Percentiles rank a stretch among this genome's conserved stretches.
Conservation (phyloP, 306 rosid species). For the Alnus glutinosa region DNA sequence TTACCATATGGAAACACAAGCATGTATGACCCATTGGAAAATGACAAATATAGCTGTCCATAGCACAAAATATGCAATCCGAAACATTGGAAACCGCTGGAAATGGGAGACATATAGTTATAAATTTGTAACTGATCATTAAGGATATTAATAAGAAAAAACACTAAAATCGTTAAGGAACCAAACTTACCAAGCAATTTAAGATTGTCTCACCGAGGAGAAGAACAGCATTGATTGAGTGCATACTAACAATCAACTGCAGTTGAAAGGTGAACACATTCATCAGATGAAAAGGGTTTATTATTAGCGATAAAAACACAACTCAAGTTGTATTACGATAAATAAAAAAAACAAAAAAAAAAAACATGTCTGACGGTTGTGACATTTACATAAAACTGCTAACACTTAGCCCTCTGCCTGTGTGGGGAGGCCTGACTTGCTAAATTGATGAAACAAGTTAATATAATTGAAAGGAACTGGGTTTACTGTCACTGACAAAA, state of each 20-base stretch:
- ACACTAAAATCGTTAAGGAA: not conserved
- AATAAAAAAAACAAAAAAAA: too few relatives aligned
- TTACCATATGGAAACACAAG: slow-evolving; percentile 60
- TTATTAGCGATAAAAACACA: not conserved
- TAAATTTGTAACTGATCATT: slow-evolving; percentile 14
- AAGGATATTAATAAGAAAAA: slow-evolving; percentile 2
- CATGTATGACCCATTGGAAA: slow-evolving; percentile 84
- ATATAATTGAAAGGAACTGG: not conserved
- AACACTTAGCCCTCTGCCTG: not conserved
- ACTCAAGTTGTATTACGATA: not conserved
- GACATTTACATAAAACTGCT: not conserved
- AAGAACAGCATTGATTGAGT: slow-evolving; percentile 75
- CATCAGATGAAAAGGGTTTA: slow-evolving; percentile 13
- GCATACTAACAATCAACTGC: slow-evolving; percentile 75
- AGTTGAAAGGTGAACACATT: slow-evolving; percentile 30
- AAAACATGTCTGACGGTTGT: not conserved
- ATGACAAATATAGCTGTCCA: slow-evolving; percentile 76
- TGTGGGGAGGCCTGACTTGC: slow-evolving; percentile 1
- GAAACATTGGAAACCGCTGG: slow-evolving; percentile 89
- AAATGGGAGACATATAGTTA: slow-evolving; percentile 24
- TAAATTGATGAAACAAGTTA: not conserved
- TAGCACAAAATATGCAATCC: slow-evolving; percentile 72
- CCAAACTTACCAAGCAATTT: slow-evolving; percentile 71
- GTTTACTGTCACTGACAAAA: not conserved
- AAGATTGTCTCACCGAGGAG: slow-evolving; percentile 76